Base-by-base conservation (phyloP, 2,329 filamentous ascomycete genomes). In the Leptoxyphium fumago region DNA sequence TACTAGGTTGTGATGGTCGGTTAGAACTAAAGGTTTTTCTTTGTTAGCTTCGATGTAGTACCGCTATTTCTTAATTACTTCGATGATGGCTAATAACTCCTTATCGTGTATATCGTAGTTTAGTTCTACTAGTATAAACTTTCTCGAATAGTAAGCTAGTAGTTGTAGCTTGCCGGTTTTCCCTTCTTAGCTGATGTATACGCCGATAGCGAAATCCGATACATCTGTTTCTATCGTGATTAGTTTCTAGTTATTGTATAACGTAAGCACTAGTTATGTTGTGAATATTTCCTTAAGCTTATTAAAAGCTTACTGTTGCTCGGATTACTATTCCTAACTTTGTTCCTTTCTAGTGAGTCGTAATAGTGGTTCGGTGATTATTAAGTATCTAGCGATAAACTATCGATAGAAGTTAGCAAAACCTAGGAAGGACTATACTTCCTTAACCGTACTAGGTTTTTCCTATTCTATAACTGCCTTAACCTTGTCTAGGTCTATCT, bases 401-500 rank as follows among this genome's bases (percentile, higher is more conserved):
- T 36, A 9, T 36, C 9, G 5, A 15, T 36, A 36, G 15, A 36
- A 36, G 9, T 44, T 47, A 18, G 36, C 32, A 29, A 44, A 18
- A 28, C 30, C 32, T 36, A 51, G 38, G 45, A 56, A 55, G 29
- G 43, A 43, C 42, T 54, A 49, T 30, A 55, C 39, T 29, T 55
- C 42, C 28, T 49, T 49, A 46, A 54, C 30, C 21, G 14, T 52
- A 18, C 42, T 49, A 21, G 39, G 50, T 41, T 17, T 46, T 49
- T 47, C 50, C 54, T 52, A 56, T 48, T 56, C 40, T 30, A 50
- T 34, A 29, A 64, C 48, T 29, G 45, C 45, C 34, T 45, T 43
- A 13, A 59, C 50, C 40, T 60, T 60, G 2, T 45, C 43, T 39
- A 39, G 45, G 41, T 60, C 44, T 39, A 62, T 58, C 15, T 39